Base-by-base conservation (phyloP, 495 filamentous ascomycete species). In the Bacidia rubella region DNA sequence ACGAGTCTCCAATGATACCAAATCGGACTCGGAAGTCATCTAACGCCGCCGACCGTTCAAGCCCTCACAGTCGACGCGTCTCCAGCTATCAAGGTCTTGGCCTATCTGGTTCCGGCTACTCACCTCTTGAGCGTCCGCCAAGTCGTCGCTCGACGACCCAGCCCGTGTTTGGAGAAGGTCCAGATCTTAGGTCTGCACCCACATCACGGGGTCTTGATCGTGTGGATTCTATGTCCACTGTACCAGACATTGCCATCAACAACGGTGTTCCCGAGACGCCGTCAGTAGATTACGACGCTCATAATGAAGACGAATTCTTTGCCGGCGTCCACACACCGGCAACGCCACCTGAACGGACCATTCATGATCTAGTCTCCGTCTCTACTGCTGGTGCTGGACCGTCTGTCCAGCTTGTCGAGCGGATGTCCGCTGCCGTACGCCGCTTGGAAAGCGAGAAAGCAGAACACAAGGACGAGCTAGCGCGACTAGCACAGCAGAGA, bases 391-490 rank as follows among this genome's bases (percentile, higher is more conserved):
- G 80, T 4, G 87, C 92, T 0, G 92, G 92, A 0, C 92, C 92
- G 2, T 90, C 85, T 2, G 90, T 99, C 2, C 92, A 97, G 65
- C 76, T 99, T 0, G 88, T 99, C 3, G 92, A 97, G 66, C 83
- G 93, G 42, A 95, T 99, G 90, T 87, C 82, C 56, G 86, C 90
- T 32, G 84, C 88, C 1, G 87, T 99, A 21, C 83, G 92, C 24
- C 78, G 90, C 2, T 71, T 98, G 0, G 93, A 97, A 62, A 86
- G 82, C 54, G 93, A 97, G 60, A 90, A 90, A 59, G 83, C 88
- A 17, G 83, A 81, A 3, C 78, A 77, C 21, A 83, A 83, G 62
- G 92, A 97, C 58, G 93, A 97, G 62, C 71, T 96, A 47, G 72
- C 78, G 0, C 74, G 90, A 29, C 77, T 96, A 15, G 78, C 82